These are phyloP conservation scores for Gymnopilus dilepis DNA, from an alignment of 768 basidiomycete genomes.

Conservation along the genomic window DNA sequence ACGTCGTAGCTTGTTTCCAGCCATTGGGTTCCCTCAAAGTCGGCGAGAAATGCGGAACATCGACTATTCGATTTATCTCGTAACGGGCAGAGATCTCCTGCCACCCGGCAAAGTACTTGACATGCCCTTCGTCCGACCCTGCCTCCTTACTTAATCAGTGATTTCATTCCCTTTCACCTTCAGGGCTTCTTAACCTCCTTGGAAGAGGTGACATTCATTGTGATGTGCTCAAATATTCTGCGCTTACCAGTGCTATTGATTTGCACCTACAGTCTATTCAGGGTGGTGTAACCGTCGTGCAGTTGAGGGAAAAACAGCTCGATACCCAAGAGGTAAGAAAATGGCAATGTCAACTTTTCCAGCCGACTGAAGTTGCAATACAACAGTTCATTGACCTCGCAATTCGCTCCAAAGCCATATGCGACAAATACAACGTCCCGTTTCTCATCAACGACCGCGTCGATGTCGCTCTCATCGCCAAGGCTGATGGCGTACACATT, in stretches of 20 bases:
- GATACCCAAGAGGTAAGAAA: conserved; percentile 78
- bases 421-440: conserved; percentile 78
- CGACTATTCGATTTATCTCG: conserved; percentile 84
- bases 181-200: conserved; percentile 75
- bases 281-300: conserved; percentile 91
- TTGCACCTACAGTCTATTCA: conserved; percentile 61
- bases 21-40: background rate
- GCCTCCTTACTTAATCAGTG: conserved; percentile 12
- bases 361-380: too few relatives aligned
- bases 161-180: background rate
- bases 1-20: background rate
- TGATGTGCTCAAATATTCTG: too few relatives aligned
- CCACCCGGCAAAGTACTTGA: conserved; percentile 72
- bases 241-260: background rate
- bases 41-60: conserved; percentile 29
- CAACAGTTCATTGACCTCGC: conserved; percentile 81
- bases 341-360: too few relatives aligned
- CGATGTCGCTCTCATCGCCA: conserved; percentile 82
- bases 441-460: conserved; percentile 88
- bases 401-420: conserved; percentile 67
- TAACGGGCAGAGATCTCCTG: conserved; percentile 80
- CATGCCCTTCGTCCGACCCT: background rate
- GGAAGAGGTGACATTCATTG: conserved; percentile 59
- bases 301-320: conserved; percentile 83
- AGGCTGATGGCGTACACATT: conserved; percentile 83